Base-by-base conservation (phyloP, 768 basidiomycete genomes). In the Tricholoma terreum region DNA sequence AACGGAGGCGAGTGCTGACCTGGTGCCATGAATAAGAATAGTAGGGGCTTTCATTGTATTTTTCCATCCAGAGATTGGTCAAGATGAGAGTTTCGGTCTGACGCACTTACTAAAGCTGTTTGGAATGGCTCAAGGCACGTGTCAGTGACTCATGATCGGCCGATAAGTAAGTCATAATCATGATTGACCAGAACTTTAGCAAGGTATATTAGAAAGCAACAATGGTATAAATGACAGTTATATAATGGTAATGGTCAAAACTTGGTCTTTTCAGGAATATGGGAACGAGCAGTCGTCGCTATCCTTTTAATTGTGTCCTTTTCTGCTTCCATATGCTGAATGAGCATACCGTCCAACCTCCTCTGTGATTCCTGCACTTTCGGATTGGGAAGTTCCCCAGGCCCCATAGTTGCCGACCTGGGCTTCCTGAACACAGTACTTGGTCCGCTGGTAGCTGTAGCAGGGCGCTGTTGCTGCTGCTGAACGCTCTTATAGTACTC, bases 21-120 rank as follows among this genome's bases (percentile, higher is more conserved):
- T 92, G 90, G 71, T 92, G 91, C 90, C 90, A 92, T 61, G 90
- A 90, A 65, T 92, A 92, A 1, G 79, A 75, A 54, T 75, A 78
- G 59, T 77, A 75, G 15, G 69, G 70, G 24, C 69, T 65, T 57
- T 76, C 73, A 58, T 71, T 76, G 63, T 73, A 74, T 63, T 67
- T 71, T 55, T 73, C 73, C 78, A 78, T 80, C 27, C n/a, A 35
- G 10, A 10, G n/a, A n/a, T 9, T 49, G 46, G 46, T 49, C 7
- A n/a, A 49, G 14, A 21, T 24, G 43, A 56, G 6, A n/a, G 38
- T 48, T 27, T 38, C 22, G 22, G 22, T 22, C 43, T 24, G 22
- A 35, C 34, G 2, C 2, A 35, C 3, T 9, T 35, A n/a, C n/a
- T n/a, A n/a, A n/a, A n/a, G n/a, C n/a, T n/a, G n/a, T n/a, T n/a